Evolutionary conservation across 305 asterid genomes (phyloP).

Genomic region (Fraxinus ornus): DNA sequence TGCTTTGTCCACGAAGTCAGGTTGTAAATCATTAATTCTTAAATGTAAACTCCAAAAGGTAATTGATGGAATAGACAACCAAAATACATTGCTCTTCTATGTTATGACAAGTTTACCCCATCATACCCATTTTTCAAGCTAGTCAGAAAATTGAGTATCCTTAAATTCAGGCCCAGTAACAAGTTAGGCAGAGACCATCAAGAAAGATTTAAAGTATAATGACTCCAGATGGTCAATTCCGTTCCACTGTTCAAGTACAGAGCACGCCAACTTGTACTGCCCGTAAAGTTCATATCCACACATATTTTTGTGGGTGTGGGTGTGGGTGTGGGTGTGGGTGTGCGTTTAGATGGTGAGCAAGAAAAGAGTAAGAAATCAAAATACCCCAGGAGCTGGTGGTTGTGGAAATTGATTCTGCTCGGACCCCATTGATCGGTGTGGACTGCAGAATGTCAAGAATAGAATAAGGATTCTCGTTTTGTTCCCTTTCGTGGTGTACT

Average conservation of each 20-base stretch:
- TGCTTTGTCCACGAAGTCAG: not conserved
- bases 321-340: not conserved
- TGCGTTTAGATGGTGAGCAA: not conserved
- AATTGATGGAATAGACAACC: not conserved
- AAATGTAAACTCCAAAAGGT: not conserved
- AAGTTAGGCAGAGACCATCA: not conserved
- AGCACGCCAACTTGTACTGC: not conserved
- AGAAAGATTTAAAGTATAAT: not conserved
- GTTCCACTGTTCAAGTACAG: not conserved
- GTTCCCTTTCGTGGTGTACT: not conserved
- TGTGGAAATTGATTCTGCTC: not conserved
- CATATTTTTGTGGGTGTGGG: not conserved
- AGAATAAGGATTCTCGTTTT: not conserved
- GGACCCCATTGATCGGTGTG: not conserved
- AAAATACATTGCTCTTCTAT: not conserved
- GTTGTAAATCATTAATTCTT: not conserved
- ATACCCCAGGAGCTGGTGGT: not conserved
- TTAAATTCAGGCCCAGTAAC: not conserved
- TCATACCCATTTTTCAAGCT: not conserved
- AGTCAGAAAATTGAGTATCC: not conserved
- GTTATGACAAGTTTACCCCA: not conserved
- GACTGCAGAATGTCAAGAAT: not conserved
- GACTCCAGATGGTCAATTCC: not conserved
- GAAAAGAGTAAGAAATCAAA: not conserved
- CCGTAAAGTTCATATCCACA: not conserved